Evolutionary conservation across 176 grass and related monocot genomes (phyloP), one percentile per base, ranked within the genome.

Genomic region (Metroxylon sagu): DNA sequence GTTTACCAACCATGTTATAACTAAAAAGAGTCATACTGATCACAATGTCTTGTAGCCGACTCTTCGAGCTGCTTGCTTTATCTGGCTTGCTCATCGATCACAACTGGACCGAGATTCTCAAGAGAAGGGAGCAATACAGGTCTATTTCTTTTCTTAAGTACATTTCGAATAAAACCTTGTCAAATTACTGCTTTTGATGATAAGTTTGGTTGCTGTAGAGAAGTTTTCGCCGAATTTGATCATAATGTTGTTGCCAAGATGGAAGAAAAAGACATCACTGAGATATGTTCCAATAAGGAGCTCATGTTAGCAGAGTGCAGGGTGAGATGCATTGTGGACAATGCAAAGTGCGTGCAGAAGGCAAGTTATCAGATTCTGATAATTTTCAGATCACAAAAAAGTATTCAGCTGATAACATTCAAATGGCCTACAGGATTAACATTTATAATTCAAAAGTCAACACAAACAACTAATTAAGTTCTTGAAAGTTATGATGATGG

Each of bases 71-170:
- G 12, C 81, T 97, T 2, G 31, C 84, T 6, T 62, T 97, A 19
- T 97, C 87, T n/a, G 92, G 87, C 26, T 86, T 97, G 83, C 92
- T 97, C 16, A 91, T 97, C 16, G 92, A 97, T 65, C 82, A 87
- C 73, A 97, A 78, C 54, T 97, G 92, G 92, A 88, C 92, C 50
- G 92, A 97, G 73, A 97, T 97, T 19, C 81, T 97, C 57, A 97
- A 85, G 87, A 80, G 71, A 59, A 87, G 82, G 65, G 92, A 90
- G 18, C 54, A 75, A 43, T 88, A 85, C 81, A 85, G 82, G 85
- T 76, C 5, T 3, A 2, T 59, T 59, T 39, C 15, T 35, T 43
- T 14, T 43, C 10, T 43, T 43, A 43, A 43, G 35, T 12, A 43
- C 35, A 43, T 14, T 43, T 10, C 14, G 35, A 43, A 43, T 14